These are phyloP conservation scores for Hypholoma sublateritium DNA, from an alignment of 768 basidiomycete species.

Conservation along the genomic window DNA sequence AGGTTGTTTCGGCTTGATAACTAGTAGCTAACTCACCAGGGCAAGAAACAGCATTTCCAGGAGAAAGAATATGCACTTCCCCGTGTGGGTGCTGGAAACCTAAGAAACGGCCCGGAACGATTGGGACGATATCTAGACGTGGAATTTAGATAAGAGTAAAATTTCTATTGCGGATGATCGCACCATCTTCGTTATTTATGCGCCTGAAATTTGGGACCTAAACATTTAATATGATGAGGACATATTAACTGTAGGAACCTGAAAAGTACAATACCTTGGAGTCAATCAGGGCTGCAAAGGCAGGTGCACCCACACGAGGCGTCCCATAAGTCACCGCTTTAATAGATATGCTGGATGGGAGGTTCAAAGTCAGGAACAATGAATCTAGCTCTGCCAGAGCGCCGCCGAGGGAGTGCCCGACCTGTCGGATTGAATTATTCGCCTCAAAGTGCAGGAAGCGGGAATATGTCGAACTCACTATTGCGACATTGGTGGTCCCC, in stretches of 20 bases:
- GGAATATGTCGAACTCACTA: slow-evolving; percentile 43
- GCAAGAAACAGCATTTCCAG: slow-evolving; percentile 32
- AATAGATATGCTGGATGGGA: slow-evolving; percentile 40
- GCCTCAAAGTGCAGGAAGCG: neutral
- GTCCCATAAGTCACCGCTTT: slow-evolving; percentile 48
- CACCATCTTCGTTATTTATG: slow-evolving; percentile 39
- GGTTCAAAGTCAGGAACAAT: slow-evolving; percentile 44
- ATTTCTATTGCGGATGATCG: neutral
- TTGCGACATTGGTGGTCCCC: slow-evolving; percentile 15
- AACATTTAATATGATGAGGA: neutral
- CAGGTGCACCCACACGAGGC: slow-evolving; percentile 51
- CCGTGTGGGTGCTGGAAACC: slow-evolving; percentile 54
- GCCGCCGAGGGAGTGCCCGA: slow-evolving; percentile 54
- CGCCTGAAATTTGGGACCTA: slow-evolving; percentile 38
- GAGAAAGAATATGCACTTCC: slow-evolving; percentile 51
- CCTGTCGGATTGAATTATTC: slow-evolving; percentile 17
- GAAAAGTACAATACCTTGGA: slow-evolving; percentile 28
- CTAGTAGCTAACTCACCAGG: slow-evolving; percentile 23
- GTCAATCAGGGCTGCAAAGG: slow-evolving; percentile 53
- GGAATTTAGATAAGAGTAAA: neutral
- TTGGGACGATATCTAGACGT: slow-evolving; percentile 45
- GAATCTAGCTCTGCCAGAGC: slow-evolving; percentile 53
- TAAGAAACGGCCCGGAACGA: slow-evolving; percentile 50
- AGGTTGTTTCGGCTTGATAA: neutral
- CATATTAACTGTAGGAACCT: neutral